Base-by-base conservation (phyloP, 2,329 filamentous ascomycete genomes). In the Neonectria coccinea region DNA sequence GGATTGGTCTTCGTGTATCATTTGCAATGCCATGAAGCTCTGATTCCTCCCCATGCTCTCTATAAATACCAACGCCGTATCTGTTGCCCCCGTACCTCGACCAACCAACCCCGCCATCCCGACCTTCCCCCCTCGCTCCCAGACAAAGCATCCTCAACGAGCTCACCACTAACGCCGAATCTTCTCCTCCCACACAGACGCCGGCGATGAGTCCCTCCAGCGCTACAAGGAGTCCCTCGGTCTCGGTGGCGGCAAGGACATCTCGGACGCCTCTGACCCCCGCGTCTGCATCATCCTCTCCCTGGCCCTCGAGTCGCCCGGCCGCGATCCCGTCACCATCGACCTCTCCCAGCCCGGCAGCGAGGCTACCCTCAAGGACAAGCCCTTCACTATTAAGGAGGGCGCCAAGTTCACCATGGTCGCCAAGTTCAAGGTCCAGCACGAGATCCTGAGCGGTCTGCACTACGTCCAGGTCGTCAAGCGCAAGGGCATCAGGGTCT, bases 371-470 rank as follows among this genome's bases (percentile, higher is more conserved):
- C 90, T 99, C 70, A 97, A 97, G 84, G 87, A 93, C 77, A 91
- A 96, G 79, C 96, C 96, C 14, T 99, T 99, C 85, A 95, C 88
- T 77, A 97, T 99, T 85, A 99, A 98, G 87, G 96, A 98, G 81
- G 94, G 93, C 59, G 89, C 91, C 73, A 91, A 89, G 73, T 99
- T 98, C 84, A 93, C 92, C 81, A 98, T 98, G 92, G 94, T 92
- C 79, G 94, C 92, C 63, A 88, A 89, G 67, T 99, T 98, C 87
- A 92, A 94, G 83, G 96, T 99, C 50, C 94, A 99, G 85, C 94
- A 97, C 79, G 92, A 98, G 81, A 95, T 99, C 71, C 88, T 98
- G 59, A 96, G 92, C 74, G 96, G 96, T 50, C 83, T 99, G 77
- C 97, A 97, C 84, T 99, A 98, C 80, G 88, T 99, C 62, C 96